Base-by-base conservation (phyloP, 2,329 filamentous ascomycete genomes). In the Exophiala oligosperma region DNA sequence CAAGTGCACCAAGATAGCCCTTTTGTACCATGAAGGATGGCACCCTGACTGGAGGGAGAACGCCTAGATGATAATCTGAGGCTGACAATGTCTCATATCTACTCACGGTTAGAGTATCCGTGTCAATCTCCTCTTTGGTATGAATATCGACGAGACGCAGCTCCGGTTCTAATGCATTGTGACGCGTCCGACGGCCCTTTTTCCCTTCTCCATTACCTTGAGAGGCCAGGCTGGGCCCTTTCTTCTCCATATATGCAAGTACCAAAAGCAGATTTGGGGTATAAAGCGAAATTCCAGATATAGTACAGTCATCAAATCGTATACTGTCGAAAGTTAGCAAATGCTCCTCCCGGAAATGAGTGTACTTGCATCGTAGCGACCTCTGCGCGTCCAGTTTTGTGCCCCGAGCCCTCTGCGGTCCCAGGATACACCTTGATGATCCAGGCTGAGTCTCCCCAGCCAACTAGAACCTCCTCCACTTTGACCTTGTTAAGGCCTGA, bases 361-460 rank as follows among this genome's bases (percentile, higher is more conserved):
- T n/a, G 23, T 32, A 82, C 90, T 82, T 73, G 95, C 90, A 93
- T 92, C 75, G 96, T 95, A 62, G 91, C 86, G 71, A 97, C 93
- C 71, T 97, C 91, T 50, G 91, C 92, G 66, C 86, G 88, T 29
- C 91, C 93, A 66, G 89, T 83, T 48, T 84, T 87, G 69, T 82
- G 86, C 69, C 91, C 88, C 50, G 87, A 86, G 35, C 81, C 84
- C 3, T 85, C 85, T 44, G 83, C 71, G n/a, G 85, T 84, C 12
- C 89, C 89, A 4, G 90, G 86, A 70, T 92, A 89, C 17, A 99
- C 88, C 72, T 97, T 89, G 54, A 99, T 88, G 52, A 99, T 88
- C 94, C 94, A 99, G 54, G 96, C 91, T 1, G 90, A 96, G 57
- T 92, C 89, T 61, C 94, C 94, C 94, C 95, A 99, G 8, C 94